phyloP scores from a whole-genome alignment of 176 grass and related monocot genomes.

The Elaeis guineensis region DNA sequence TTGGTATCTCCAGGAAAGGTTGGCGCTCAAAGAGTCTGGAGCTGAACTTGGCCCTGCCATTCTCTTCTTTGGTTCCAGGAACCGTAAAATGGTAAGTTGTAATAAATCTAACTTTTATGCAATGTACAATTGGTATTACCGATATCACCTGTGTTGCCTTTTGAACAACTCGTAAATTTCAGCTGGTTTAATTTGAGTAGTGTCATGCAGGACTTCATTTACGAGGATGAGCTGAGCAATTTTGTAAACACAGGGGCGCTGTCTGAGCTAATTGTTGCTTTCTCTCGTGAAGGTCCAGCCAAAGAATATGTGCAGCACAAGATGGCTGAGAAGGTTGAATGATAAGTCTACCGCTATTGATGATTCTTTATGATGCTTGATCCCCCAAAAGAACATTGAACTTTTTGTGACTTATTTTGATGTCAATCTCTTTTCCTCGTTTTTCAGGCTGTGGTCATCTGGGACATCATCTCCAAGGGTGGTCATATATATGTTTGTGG shows the following conservation, averaged over 20 bases:
- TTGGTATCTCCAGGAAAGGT: conserved; percentile 50
- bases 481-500: conserved; percentile 92
- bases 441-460: conserved; percentile 68
- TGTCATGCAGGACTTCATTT: conserved; percentile 65
- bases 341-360: not conserved
- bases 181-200: conserved; percentile 7
- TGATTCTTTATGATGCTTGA: not conserved
- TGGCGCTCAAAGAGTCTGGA: conserved; percentile 63
- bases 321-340: conserved; percentile 65
- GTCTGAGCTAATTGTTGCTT: conserved; percentile 71
- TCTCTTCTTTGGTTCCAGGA: conserved; percentile 95
- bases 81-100: conserved; percentile 52
- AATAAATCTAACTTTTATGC: not conserved
- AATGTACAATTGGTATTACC: not conserved
- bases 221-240: conserved; percentile 77
- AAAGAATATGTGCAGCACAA: conserved; percentile 99
- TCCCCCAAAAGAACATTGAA: not conserved
- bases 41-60: conserved; percentile 52
- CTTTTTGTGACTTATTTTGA: not conserved
- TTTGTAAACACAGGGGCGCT: conserved; percentile 58
- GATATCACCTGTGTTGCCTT: not conserved
- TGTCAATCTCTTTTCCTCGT: not conserved
- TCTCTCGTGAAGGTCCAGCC: conserved; percentile 66
- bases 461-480: conserved; percentile 57
- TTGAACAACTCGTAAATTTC: not conserved